Evolutionary conservation across 495 filamentous ascomycete species (phyloP).

Genomic region (Ascobolus immersus): DNA sequence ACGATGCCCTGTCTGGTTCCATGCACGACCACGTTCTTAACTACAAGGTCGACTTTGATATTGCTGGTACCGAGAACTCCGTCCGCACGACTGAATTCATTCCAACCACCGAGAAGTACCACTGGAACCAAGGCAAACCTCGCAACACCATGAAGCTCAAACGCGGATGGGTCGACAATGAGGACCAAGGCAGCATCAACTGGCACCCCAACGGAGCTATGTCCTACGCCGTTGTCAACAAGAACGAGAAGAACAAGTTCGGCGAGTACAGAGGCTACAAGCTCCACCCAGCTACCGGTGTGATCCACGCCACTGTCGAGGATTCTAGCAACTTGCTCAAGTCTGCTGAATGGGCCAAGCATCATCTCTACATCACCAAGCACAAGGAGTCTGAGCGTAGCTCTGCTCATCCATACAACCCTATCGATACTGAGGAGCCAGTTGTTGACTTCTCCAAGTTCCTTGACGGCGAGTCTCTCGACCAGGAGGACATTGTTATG

Average conservation of each 20-base stretch:
- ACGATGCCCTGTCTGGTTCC: conserved; percentile 24
- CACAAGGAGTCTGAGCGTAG: conserved; percentile 30
- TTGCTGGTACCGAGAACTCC: conserved; percentile 25
- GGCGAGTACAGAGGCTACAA: conserved; percentile 32
- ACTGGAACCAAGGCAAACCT: conserved; percentile 12
- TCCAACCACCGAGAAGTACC: conserved; percentile 16
- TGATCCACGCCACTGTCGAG: conserved; percentile 22
- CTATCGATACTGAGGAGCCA: conserved; percentile 23
- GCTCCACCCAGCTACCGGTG: conserved; percentile 19
- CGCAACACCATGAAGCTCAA: conserved; percentile 31
- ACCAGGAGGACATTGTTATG: conserved; percentile 26
- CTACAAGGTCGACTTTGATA: conserved; percentile 32
- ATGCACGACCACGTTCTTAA: conserved; percentile 38
- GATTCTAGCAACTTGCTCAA: conserved; percentile 24
- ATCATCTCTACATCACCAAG: conserved; percentile 26
- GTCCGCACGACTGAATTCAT: conserved; percentile 21
- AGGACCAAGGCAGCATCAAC: conserved; percentile 25
- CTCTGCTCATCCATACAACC: conserved; percentile 23
- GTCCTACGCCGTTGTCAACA: conserved; percentile 27
- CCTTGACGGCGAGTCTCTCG: conserved; percentile 27
- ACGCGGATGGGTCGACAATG: conserved; percentile 20
- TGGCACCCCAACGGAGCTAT: conserved; percentile 26
- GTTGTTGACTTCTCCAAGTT: conserved; percentile 30
- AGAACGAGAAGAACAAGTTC: conserved; percentile 24
- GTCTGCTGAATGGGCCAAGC: conserved; percentile 24